Conservation (phyloP, 129 eudicot genomes). For the Cynara cardunculus region DNA sequence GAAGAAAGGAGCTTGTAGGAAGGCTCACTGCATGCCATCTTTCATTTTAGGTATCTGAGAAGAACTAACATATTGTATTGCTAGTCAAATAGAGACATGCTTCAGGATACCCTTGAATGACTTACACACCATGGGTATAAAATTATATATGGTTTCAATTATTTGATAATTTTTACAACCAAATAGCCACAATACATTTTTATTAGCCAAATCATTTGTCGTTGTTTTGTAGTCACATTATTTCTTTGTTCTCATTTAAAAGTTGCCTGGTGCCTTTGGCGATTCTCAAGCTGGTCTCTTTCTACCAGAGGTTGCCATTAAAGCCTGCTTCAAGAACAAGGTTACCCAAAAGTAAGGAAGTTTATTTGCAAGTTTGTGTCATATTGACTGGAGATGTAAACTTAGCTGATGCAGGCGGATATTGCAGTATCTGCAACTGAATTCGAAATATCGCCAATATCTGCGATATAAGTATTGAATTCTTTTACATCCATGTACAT, state of each 20-base stretch:
- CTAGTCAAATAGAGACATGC: conserved; percentile 9
- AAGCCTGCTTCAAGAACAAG: not conserved
- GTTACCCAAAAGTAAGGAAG: not conserved
- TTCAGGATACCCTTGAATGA: not conserved
- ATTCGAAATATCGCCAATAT: not conserved
- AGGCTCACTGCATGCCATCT: conserved; percentile 4
- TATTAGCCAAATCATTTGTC: not conserved
- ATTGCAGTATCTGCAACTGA: not conserved
- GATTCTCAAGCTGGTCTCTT: not conserved
- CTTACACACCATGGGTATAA: conserved; percentile 16
- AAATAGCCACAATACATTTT: conserved; percentile 2
- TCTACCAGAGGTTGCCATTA: not conserved
- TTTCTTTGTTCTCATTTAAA: not conserved
- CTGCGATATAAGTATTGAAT: not conserved
- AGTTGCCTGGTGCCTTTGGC: not conserved
- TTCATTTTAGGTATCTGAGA: conserved; percentile 4
- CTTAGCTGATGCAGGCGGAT: too few relatives aligned
- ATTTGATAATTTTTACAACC: not conserved
- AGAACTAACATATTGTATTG: conserved; percentile 18
- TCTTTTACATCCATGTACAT: not conserved
- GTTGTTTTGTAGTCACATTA: not conserved
- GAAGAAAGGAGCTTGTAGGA: conserved; percentile 4
- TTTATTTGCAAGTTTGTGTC: not conserved
- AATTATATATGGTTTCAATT: not conserved
- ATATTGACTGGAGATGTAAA: not conserved